These are phyloP conservation scores for Kalmusia sp. DNA, from an alignment of 2,329 filamentous ascomycete species.

Conservation along the genomic window DNA sequence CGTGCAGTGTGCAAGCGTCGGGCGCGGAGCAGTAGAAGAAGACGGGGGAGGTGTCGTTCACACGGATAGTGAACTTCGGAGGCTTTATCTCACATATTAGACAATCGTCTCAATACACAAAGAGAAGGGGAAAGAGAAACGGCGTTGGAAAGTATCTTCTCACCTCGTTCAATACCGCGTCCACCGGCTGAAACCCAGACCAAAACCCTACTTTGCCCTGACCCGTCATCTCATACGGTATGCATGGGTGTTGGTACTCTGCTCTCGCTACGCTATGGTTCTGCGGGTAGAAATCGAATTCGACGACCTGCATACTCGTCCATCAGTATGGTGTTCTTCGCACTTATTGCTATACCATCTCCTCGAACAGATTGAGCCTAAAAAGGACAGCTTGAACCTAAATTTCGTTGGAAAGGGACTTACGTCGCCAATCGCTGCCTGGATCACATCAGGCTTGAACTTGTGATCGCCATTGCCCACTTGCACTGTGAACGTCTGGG, in stretches of 20 bases:
- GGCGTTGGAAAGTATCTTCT: too few relatives aligned
- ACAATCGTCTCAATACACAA: not conserved
- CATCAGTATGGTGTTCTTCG: not conserved
- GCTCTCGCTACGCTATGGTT: constrained; percentile 54
- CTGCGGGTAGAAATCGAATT: constrained; percentile 50
- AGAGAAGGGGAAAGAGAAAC: not conserved
- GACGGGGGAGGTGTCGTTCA: constrained; percentile 43
- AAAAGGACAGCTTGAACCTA: not conserved
- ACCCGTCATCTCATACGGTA: constrained; percentile 46
- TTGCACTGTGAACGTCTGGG: constrained; percentile 40
- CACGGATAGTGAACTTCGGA: constrained; percentile 32
- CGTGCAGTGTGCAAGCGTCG: constrained; percentile 67
- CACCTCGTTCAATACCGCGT: constrained; percentile 30
- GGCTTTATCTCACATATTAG: constrained; percentile 20
- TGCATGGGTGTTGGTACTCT: constrained; percentile 49
- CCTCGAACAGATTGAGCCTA: not conserved
- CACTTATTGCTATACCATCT: not conserved
- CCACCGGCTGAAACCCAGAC: constrained; percentile 35
- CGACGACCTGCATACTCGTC: constrained; percentile 35
- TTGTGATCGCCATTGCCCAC: constrained; percentile 48
- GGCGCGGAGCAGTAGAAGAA: constrained; percentile 60
- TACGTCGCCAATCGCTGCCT: constrained; percentile 48
- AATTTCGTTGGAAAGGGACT: constrained; percentile 11
- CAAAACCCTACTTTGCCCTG: constrained; percentile 36
- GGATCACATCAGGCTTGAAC: constrained; percentile 48